Percentiles rank a stretch among this genome's conserved stretches.
phyloP scores from a whole-genome alignment of 164 flowering plant species.

The Dillenia turbinata region DNA sequence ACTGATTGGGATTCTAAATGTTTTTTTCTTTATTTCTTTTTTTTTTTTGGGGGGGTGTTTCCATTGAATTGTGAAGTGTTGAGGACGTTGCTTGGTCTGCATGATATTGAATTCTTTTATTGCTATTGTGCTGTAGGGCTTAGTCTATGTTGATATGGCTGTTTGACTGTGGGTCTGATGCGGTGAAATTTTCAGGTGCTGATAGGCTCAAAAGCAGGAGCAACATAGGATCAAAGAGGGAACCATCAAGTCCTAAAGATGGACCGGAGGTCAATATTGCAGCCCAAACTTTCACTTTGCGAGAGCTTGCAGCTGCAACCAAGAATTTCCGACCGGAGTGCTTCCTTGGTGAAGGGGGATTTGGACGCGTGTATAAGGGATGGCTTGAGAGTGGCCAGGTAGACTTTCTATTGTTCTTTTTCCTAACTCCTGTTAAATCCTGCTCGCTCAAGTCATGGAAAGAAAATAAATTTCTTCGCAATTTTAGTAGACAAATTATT shows the following conservation, averaged over 20 bases:
- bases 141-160: background rate
- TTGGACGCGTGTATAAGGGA: constrained; percentile 69
- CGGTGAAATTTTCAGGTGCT: constrained; percentile 31
- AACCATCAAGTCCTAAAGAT: constrained; percentile 29
- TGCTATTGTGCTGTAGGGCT: background rate
- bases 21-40: background rate
- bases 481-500: too few species aligned
- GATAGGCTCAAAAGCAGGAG: constrained; percentile 42
- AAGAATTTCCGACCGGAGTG: constrained; percentile 55
- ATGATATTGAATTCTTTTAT: background rate
- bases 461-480: too few species aligned
- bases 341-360: constrained; percentile 74
- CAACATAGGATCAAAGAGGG: constrained; percentile 34
- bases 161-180: background rate
- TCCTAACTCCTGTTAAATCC: background rate
- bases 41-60: background rate
- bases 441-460: too few species aligned
- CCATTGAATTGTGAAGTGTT: background rate
- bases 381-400: constrained; percentile 61
- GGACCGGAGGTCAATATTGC: constrained; percentile 36
- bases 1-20: too few species aligned
- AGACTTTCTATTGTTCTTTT: constrained; percentile 4
- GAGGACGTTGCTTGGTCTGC: background rate
- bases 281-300: constrained; percentile 62
- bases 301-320: constrained; percentile 69